Base-by-base conservation (phyloP, 2,329 filamentous ascomycete species). In the Diplodia intermedia region DNA sequence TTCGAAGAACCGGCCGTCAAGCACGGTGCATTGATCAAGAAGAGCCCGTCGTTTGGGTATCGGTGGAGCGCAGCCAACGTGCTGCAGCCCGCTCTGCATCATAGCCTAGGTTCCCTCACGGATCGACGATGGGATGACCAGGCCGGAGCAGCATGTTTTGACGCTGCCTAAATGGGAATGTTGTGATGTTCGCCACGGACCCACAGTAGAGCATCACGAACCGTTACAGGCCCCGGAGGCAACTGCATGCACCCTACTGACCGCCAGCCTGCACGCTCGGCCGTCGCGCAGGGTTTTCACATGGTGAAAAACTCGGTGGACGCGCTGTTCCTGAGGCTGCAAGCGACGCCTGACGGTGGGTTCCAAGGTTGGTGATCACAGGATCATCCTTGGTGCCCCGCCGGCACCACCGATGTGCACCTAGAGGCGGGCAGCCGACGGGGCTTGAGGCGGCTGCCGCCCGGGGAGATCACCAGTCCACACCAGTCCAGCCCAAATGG, bases 391-490 rank as follows among this genome's bases (percentile, higher is more conserved):
- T 33, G 60, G 18, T 38, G 43, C 31, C 60, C 56, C 38, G 38
- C 40, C 26, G 38, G 56, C 40, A 49, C 56, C 60, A 52, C 60
- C 29, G 60, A 63, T 63, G 43, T 52, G 60, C 47, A n/a, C n/a
- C n/a, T n/a, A 20, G 50, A 63, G 18, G 60, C 47, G 36, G 12
- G 26, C n/a, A 52, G 47, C 60, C 56, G 56, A 61, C 56, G 56
- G 56, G 56, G 23, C 56, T 31, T n/a, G 56, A 61, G 57, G 23
- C 57, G 57, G 40, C 40, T 12, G 57, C 40, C 60, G 60, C 38
- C 56, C 57, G 47, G 47, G 60, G 12, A 63, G 60, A 63, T 63
- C 60, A 63, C 47, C 60, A 63, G 60, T 52, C 36, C 47, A 52
- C 33, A 38, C 29, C 60, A 50, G 47, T 33, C 29, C 60, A 63